Evolutionary conservation across 2,329 filamentous ascomycete genomes (phyloP).

Genomic region (Colletotrichum eremochloae): DNA sequence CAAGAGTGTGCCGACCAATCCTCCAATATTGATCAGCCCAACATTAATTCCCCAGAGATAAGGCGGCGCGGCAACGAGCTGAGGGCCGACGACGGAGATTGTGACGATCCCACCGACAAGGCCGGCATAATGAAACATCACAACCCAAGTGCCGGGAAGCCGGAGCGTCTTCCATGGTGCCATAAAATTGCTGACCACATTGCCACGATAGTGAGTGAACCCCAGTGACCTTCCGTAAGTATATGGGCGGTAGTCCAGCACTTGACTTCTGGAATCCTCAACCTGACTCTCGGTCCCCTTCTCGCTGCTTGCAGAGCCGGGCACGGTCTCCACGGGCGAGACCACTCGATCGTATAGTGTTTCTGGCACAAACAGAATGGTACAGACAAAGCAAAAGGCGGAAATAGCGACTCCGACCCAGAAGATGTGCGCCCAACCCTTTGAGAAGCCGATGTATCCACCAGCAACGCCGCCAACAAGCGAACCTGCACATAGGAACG

Average conservation of each 20-base stretch:
- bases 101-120: constrained; percentile 53
- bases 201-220: constrained; percentile 44
- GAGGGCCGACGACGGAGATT: constrained; percentile 52
- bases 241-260: background rate
- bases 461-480: constrained; percentile 52
- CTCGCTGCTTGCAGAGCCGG: constrained; percentile 14
- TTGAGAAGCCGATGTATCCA: constrained; percentile 51
- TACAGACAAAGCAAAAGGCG: constrained; percentile 45
- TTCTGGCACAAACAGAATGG: constrained; percentile 52
- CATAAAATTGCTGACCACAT: constrained; percentile 43
- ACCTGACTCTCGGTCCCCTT: constrained; percentile 24
- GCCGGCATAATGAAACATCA: constrained; percentile 54
- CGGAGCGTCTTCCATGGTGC: constrained; percentile 49
- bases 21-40: constrained; percentile 53
- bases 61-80: constrained; percentile 48
- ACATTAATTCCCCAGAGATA: constrained; percentile 52
- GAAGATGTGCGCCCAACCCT: constrained; percentile 52
- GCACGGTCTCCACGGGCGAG: background rate
- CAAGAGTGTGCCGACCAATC: constrained; percentile 49
- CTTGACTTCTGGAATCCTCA: constrained; percentile 18
- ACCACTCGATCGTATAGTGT: constrained; percentile 48
- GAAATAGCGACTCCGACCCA: constrained; percentile 50
- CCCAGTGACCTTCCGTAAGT: constrained; percentile 41
- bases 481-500: constrained; percentile 50
- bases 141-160: constrained; percentile 53